These are phyloP conservation scores for Seiridium unicorne DNA, from an alignment of 2,329 filamentous ascomycete species.

Conservation along the genomic window DNA sequence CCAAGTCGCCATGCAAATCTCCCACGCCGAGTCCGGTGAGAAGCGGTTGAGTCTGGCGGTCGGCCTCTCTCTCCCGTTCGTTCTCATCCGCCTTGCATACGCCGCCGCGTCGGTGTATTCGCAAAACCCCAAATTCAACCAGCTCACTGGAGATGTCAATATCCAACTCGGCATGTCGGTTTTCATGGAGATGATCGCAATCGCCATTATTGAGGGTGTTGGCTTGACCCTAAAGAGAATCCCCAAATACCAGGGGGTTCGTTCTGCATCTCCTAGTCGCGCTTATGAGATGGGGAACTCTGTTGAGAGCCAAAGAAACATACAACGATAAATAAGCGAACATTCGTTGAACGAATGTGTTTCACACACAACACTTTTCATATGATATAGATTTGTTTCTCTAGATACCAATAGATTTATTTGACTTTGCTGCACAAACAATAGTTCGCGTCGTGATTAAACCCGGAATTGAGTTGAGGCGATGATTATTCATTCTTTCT, in stretches of 20 bases:
- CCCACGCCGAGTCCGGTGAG: slow-evolving; percentile 39
- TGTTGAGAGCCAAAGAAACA: neutral
- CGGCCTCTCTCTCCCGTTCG: slow-evolving; percentile 41
- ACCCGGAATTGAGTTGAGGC: no score
- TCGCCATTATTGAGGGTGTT: slow-evolving; percentile 37
- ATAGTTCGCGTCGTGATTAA: no score
- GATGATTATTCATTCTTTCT: no score
- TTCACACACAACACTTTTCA: no score
- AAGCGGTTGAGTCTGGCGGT: slow-evolving; percentile 43
- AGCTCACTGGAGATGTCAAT: slow-evolving; percentile 34
- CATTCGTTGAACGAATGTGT: neutral
- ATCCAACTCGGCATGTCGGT: slow-evolving; percentile 44
- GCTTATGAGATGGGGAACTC: neutral
- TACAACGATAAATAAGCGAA: neutral
- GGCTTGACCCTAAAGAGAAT: slow-evolving; percentile 36
- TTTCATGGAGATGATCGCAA: slow-evolving; percentile 48
- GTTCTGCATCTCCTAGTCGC: neutral
- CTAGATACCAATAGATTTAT: neutral
- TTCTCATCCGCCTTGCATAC: slow-evolving; percentile 49
- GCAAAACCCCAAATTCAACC: slow-evolving; percentile 38
- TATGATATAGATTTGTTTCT: neutral
- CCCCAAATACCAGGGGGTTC: slow-evolving; percentile 9
- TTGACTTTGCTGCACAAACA: neutral
- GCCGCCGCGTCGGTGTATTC: slow-evolving; percentile 40
- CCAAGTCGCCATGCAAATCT: slow-evolving; percentile 26